Base-by-base conservation (phyloP, 108 stramenopile species). In the Cyclostephanos tholiformis region DNA sequence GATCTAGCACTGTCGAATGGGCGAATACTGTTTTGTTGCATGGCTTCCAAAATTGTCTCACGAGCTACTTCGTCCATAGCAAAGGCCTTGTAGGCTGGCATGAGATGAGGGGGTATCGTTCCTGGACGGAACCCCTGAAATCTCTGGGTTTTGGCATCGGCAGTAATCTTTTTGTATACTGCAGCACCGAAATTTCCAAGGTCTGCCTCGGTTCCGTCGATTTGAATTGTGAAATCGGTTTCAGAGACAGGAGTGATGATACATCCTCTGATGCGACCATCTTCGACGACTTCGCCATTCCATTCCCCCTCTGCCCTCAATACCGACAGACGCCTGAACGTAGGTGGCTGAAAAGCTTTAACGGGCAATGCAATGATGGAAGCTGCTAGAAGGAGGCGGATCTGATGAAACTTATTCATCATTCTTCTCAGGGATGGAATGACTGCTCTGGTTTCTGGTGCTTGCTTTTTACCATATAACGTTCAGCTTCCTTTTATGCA, bases 121-220 rank as follows among this genome's bases (percentile, higher is more conserved):
- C 93, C 93, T 4, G 93, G 90, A 22, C 86, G 85, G 64, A 94
- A 94, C 20, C 93, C 93, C 62, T 90, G 90, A 50, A 94, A 94
- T 46, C 72, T 62, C 64, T 94, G 87, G 36, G 74, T 78, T 49
- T 87, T 91, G 51, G 88, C 93, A 65, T 94, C 90, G 14, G 55
- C 55, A 19, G 79, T 91, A 12, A 91, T 71, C 71, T 94, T 89
- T 55, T 83, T 85, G 82, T 90, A 94, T 49, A 94, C 71, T 20
- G 85, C 90, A 35, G 87, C 75, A 51, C 83, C 75, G 63, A 94
- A 94, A 23, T 87, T 80, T 27, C 90, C 93, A 16, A 94, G 67
- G 77, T 94, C 93, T 16, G 93, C 93, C 60, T 91, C 85, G 0
- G 67, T 76, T 20, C 88, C 92, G 69, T 93, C 92, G 51, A 93